phyloP scores from a whole-genome alignment of 2,329 filamentous ascomycete species.

The Claviceps sp. region DNA sequence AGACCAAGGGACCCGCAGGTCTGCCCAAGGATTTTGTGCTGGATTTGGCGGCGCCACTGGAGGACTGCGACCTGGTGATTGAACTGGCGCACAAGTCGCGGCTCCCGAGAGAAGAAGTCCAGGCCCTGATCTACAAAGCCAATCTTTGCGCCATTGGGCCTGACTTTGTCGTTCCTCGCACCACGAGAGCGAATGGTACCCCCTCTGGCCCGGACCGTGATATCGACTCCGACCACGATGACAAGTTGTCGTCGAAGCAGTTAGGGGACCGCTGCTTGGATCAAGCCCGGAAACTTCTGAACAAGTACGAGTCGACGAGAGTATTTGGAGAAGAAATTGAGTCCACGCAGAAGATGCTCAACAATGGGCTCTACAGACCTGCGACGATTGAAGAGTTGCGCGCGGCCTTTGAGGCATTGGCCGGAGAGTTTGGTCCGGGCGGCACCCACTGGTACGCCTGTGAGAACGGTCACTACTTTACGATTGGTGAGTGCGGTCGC shows the following conservation, averaged over 20 bases:
- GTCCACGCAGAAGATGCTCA: not conserved
- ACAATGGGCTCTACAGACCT: constrained; percentile 30
- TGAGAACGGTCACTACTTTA: constrained; percentile 44
- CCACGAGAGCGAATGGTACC: not conserved
- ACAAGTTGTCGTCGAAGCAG: not conserved
- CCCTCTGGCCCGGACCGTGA: not conserved
- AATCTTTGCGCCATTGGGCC: constrained; percentile 14
- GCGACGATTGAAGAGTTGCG: constrained; percentile 38
- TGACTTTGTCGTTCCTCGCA: constrained; percentile 22
- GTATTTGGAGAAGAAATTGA: not conserved
- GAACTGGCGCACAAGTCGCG: constrained; percentile 19
- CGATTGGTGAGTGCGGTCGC: constrained; percentile 53
- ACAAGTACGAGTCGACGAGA: not conserved
- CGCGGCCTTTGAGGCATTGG: constrained; percentile 38
- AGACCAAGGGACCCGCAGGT: constrained; percentile 3
- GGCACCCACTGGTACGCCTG: constrained; percentile 52
- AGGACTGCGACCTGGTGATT: constrained; percentile 28
- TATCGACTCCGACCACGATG: not conserved
- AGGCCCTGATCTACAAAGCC: constrained; percentile 37
- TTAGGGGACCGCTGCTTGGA: not conserved
- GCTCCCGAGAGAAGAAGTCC: constrained; percentile 29
- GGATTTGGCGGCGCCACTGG: constrained; percentile 18
- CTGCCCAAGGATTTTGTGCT: constrained; percentile 8
- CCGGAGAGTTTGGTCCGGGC: constrained; percentile 27
- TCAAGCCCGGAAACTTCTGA: not conserved